A percentile compares a stretch with the other conserved stretches of the same genome.
Evolutionary conservation across 345 rosid genomes (phyloP).

Genomic region (Euclidium syriacum): DNA sequence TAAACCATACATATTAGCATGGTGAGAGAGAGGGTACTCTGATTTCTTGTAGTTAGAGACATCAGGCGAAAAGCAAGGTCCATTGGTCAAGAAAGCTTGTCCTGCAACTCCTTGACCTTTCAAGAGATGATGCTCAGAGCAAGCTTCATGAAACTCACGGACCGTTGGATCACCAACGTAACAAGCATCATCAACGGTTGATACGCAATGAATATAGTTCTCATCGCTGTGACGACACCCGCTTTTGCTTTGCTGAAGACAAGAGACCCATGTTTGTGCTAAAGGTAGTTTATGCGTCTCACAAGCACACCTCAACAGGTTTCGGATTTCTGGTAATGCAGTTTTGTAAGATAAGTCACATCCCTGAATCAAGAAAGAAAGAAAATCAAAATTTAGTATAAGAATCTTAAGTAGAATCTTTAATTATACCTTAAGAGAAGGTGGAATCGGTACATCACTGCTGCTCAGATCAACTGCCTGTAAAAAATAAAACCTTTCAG

Average conservation of each 20-base stretch:
- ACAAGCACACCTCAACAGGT: constrained; percentile 68
- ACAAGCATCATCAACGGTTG: constrained; percentile 79
- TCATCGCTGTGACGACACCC: constrained; percentile 78
- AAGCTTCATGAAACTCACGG: constrained; percentile 72
- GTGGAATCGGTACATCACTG: constrained; percentile 38
- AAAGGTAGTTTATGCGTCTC: constrained; percentile 74
- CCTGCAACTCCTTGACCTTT: constrained; percentile 94
- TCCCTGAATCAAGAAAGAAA: constrained; percentile 40
- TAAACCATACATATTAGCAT: constrained; percentile 77
- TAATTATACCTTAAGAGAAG: constrained; percentile 47
- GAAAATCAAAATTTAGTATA: not conserved
- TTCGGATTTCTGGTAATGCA: constrained; percentile 70
- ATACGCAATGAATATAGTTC: constrained; percentile 64
- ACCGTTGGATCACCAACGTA: constrained; percentile 49
- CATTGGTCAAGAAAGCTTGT: constrained; percentile 76
- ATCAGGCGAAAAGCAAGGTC: constrained; percentile 79
- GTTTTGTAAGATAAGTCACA: constrained; percentile 49
- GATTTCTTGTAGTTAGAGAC: constrained; percentile 52
- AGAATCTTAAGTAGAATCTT: not conserved
- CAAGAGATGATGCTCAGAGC: constrained; percentile 90
- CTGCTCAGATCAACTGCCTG: constrained; percentile 91
- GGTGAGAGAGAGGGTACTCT: constrained; percentile 92
- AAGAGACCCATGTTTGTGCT: constrained; percentile 84
- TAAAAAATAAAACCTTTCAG: not conserved
- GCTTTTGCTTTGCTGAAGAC: constrained; percentile 68